phyloP scores from a whole-genome alignment of 1,284 basidiomycete species.

The Pascua sp. region DNA sequence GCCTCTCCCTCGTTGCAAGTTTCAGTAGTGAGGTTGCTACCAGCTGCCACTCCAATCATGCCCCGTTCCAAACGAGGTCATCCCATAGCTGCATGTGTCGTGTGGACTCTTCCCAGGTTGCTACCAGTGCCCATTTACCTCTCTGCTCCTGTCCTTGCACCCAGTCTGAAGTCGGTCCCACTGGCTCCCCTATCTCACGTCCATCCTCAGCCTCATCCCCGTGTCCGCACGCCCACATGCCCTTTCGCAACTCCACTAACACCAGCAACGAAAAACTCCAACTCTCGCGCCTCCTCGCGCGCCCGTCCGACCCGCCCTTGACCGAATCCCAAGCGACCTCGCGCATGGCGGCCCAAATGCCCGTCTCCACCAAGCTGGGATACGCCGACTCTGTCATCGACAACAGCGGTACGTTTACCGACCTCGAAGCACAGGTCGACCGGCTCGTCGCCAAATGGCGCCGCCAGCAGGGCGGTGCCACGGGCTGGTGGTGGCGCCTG shows the following conservation, averaged over 20 bases:
- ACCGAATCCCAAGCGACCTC: slow-evolving; percentile 58
- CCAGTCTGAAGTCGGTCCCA: too few relatives aligned
- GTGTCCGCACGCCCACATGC: background rate
- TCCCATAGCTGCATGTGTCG: too few relatives aligned
- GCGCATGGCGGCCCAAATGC: slow-evolving; percentile 75
- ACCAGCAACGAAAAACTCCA: slow-evolving; percentile 60
- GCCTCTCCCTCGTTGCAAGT: too few relatives aligned
- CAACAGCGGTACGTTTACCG: slow-evolving; percentile 72
- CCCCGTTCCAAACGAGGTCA: too few relatives aligned
- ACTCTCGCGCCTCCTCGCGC: slow-evolving; percentile 69
- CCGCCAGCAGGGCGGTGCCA: slow-evolving; percentile 56
- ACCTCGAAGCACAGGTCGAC: slow-evolving; percentile 68
- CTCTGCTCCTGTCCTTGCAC: too few relatives aligned
- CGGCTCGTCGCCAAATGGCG: slow-evolving; percentile 60
- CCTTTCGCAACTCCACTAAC: slow-evolving; percentile 53
- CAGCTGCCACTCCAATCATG: too few relatives aligned
- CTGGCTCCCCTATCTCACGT: too few relatives aligned
- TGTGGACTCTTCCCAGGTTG: too few relatives aligned
- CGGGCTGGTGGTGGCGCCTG: slow-evolving; percentile 59
- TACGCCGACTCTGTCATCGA: slow-evolving; percentile 87
- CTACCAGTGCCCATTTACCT: too few relatives aligned
- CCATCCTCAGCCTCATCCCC: too few relatives aligned
- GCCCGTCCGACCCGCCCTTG: slow-evolving; percentile 59
- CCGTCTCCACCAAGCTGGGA: slow-evolving; percentile 70
- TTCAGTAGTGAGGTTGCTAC: too few relatives aligned